Evolutionary conservation across 164 flowering plant species (phyloP), one percentile per base, ranked within the genome.

Genomic region (Piper betle): DNA sequence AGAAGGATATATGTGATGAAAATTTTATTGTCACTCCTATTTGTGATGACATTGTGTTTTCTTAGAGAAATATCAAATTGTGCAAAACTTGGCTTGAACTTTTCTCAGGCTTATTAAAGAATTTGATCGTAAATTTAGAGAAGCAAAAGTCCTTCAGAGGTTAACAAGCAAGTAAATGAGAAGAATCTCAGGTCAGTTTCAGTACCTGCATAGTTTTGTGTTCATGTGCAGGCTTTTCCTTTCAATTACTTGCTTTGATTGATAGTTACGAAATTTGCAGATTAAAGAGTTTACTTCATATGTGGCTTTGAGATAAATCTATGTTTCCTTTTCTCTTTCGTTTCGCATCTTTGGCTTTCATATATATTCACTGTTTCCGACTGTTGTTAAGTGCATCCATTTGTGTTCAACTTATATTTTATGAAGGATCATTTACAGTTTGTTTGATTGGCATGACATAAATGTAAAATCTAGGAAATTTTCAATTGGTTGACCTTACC

Each of bases 251-350:
- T n/a, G 37, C 58, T 25, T 55, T 12, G 16, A 25, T 17, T 2
- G 25, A 25, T 55, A 39, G 39, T 25, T 19, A 55, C 37, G 5
- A 6, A 18, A 18, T 55, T 72, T 76, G 79, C 91, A 93, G 99
- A 90, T 93, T 73, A 93, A 93, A 72, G 99, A 93, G 78, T 73
- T 93, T 69, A 93, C 90, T 71, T 90, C 99, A 39, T 93, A 84
- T 73, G 97, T 93, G 66, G 86, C 84, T 55, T 75, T 90, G 74
- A 82, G 99, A 66, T 90, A 93, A 82, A 90, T 91, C 97, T 93
- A 76, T 83, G 96, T 79, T 64, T 19, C 41, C 53, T 42, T 67
- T 25, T 38, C 57, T 18, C 37, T 40, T 63, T n/a, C 41, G 10
- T 54, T 6, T 54, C 18, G 6, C 9, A 25, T 20, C 9, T 54